Conservation (phyloP, 73 alveolate species). For the Breviolum minutum region DNA sequence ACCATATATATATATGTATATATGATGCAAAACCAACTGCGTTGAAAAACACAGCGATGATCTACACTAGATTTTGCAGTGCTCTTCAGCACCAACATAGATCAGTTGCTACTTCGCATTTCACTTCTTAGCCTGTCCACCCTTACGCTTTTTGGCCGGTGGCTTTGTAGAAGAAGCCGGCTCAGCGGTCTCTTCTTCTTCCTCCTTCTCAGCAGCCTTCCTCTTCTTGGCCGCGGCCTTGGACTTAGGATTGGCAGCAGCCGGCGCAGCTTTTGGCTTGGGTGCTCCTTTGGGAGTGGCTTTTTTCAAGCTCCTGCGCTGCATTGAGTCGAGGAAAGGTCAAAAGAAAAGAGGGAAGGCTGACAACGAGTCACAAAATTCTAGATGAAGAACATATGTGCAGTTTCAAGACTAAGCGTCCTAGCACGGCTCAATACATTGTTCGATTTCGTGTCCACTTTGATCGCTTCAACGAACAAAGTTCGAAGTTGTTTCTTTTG, state of each 20-base stretch:
- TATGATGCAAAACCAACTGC: neutral
- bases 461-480: neutral
- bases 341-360: neutral
- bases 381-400: neutral
- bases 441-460: neutral
- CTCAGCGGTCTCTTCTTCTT: neutral
- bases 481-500: neutral
- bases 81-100: neutral
- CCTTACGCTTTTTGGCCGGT: neutral
- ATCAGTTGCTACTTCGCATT: neutral
- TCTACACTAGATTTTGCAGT: neutral
- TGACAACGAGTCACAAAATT: neutral
- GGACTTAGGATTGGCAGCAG: neutral
- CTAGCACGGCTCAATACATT: constrained; percentile 6
- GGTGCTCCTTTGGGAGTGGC: neutral
- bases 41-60: neutral
- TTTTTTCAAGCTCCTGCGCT: neutral
- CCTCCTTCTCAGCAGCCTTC: neutral
- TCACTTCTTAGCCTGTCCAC: neutral
- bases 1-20: neutral
- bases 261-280: neutral
- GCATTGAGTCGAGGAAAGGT: neutral
- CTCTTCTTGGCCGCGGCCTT: neutral
- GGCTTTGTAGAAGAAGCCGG: neutral
- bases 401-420: neutral